Conservation (phyloP, 345 rosid genomes). For the Arabidopsis suecica region DNA sequence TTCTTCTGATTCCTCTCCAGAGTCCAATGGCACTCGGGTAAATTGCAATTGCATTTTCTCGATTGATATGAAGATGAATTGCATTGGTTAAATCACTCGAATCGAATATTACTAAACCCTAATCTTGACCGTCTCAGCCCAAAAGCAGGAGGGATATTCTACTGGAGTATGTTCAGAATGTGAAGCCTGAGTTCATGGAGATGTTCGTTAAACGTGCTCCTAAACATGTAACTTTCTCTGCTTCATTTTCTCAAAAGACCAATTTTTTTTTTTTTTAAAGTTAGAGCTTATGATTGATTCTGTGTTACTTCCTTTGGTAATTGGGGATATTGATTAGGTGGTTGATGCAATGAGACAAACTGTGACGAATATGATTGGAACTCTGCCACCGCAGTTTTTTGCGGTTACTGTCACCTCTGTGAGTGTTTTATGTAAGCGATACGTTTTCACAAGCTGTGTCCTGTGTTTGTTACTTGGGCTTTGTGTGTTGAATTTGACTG, state of each 20-base stretch:
- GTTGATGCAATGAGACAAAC: conserved; percentile 99
- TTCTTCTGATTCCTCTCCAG: conserved; percentile 53
- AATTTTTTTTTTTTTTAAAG: not conserved
- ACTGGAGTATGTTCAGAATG: conserved; percentile 91
- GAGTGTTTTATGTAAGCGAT: conserved; percentile 44
- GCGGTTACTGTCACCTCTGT: conserved; percentile 82
- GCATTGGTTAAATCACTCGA: not conserved
- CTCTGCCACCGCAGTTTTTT: conserved; percentile 91
- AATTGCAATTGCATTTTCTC: not conserved
- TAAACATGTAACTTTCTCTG: conserved; percentile 58
- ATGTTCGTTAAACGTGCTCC: conserved; percentile 90
- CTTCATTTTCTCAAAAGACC: not conserved
- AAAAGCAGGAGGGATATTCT: conserved; percentile 80
- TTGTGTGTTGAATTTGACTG: conserved; percentile 11
- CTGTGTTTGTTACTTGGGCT: not conserved
- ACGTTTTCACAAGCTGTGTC: not conserved
- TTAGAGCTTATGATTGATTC: conserved; percentile 16
- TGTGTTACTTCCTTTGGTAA: conserved; percentile 6
- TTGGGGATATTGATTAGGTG: conserved; percentile 50
- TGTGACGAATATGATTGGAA: conserved; percentile 93
- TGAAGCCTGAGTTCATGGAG: conserved; percentile 97
- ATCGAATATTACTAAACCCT: not conserved
- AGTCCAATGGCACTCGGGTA: conserved; percentile 80
- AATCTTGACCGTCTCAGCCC: conserved; percentile 46
- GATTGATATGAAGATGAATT: conserved; percentile 7